These are phyloP conservation scores for Cymbidium sinense DNA, from an alignment of 106 monocot genomes.

Conservation along the genomic window DNA sequence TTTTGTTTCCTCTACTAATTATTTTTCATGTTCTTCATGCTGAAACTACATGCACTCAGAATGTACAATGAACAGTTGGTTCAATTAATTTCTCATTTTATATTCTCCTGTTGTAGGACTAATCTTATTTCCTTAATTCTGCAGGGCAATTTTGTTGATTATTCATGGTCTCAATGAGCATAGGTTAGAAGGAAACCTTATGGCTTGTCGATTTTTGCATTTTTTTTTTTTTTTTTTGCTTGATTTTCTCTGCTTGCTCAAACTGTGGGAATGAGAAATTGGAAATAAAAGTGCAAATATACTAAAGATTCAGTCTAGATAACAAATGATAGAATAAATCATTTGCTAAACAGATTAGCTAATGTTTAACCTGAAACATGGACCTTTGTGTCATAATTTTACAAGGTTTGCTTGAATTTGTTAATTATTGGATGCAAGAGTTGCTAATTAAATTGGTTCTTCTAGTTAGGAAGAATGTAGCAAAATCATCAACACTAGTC, in stretches of 20 bases:
- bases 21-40: neutral
- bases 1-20: neutral
- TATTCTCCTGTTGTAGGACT: neutral
- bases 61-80: neutral
- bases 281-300: neutral
- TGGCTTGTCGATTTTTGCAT: neutral
- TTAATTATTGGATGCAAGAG: neutral
- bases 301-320: neutral
- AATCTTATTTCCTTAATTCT: conserved; percentile 9
- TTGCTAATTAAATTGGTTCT: neutral
- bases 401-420: neutral
- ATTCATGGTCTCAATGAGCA: conserved; percentile 98
- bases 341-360: neutral
- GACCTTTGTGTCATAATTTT: neutral
- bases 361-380: neutral
- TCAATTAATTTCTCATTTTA: neutral
- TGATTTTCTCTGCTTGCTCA: neutral
- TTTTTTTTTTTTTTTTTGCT: neutral
- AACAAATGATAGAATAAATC: neutral
- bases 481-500: neutral
- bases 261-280: neutral
- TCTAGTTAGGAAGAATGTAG: neutral
- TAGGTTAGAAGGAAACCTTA: conserved; percentile 34
- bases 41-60: neutral
- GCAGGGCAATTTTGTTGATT: conserved; percentile 78